These are phyloP conservation scores for Ophiorrhiza pumila DNA, from an alignment of 257 asterid genomes.

Conservation along the genomic window DNA sequence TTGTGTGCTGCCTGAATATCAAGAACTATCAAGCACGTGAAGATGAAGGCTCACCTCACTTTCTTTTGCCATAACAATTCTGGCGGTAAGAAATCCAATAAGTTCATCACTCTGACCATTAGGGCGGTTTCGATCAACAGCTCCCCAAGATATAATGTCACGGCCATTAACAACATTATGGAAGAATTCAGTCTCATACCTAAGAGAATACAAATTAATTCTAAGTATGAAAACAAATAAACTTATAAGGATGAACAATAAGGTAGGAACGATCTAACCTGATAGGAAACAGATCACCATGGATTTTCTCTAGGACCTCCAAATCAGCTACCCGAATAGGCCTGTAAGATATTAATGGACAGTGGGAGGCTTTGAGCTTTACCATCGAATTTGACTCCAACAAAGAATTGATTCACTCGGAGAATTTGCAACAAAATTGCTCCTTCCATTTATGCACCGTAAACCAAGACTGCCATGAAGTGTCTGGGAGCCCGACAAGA, in stretches of 20 bases:
- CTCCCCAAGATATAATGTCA: constrained; percentile 97
- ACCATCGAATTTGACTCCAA: constrained; percentile 78
- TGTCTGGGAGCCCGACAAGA: constrained; percentile 27
- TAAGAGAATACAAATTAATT: constrained; percentile 24
- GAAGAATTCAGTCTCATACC: constrained; percentile 93
- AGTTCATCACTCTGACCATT: constrained; percentile 71
- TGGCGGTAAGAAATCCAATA: constrained; percentile 89
- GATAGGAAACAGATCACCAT: constrained; percentile 83
- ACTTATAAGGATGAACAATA: constrained; percentile 15
- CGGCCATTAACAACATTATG: constrained; percentile 82
- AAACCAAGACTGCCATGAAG: constrained; percentile 50
- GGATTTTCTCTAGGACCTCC: constrained; percentile 69
- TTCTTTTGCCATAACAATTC: constrained; percentile 67
- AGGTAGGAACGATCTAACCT: constrained; percentile 44
- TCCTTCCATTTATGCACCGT: constrained; percentile 64
- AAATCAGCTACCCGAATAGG: constrained; percentile 70
- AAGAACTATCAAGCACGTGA: constrained; percentile 11
- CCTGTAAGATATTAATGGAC: constrained; percentile 64
- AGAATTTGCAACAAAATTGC: constrained; percentile 27
- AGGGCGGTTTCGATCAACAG: constrained; percentile 81
- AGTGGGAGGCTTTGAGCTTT: constrained; percentile 47
- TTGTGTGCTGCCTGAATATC: constrained; percentile 7
- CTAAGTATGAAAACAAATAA: constrained; percentile 20
- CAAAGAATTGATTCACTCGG: constrained; percentile 40
- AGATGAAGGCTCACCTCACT: constrained; percentile 70